Base-by-base conservation (phyloP, 352 stramenopile species). In the Globisporangium spinosum region DNA sequence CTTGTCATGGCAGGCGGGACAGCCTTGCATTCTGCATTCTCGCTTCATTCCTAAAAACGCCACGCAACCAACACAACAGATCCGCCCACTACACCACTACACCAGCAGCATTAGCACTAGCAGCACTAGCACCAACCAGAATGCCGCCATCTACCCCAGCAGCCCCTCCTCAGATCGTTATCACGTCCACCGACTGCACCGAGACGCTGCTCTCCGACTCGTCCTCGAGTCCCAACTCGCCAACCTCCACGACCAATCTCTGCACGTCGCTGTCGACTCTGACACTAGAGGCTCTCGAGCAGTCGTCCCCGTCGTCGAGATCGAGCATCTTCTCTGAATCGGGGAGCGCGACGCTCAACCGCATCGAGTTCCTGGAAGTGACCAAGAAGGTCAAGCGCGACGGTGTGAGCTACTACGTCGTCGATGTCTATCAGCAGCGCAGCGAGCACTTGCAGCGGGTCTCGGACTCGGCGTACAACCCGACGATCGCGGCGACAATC, bases 351-450 rank as follows among this genome's bases (percentile, higher is more conserved):
- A 47, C 43, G 40, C 63, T 70, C 34, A 47, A 56, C 32, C 47
- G 45, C 20, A 62, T 70, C 22, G 68, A 73, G 20, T 70, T 60
- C 55, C 22, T 73, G 17, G 63, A 73, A 29, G 53, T 70, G 13
- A 25, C 20, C n/a, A 68, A 59, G 47, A 59, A 64, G 47, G 56
- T 73, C 62, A 65, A 73, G 63, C 63, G 68, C n/a, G 22, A 58
- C 29, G 57, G 68, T 1, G 35, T 58, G 17, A 65, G 25, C 49
- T 59, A 32, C 62, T 70, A 73, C 63, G 68, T 70, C 15, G 12
- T 73, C 9, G 62, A 73, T 9, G 68, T 70, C 4, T 66, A 70
- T 29, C n/a, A 63, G 32, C 12, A 47, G 38, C 61, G 49, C 59
- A 70, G 58, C 62, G 63, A 62, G 55, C 29, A n/a, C 13, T 23